A percentile compares a stretch with the other conserved stretches of the same genome.
These are phyloP conservation scores for Aspergillus eucalypticola DNA, from an alignment of 2,329 filamentous ascomycete genomes.

Conservation along the genomic window DNA sequence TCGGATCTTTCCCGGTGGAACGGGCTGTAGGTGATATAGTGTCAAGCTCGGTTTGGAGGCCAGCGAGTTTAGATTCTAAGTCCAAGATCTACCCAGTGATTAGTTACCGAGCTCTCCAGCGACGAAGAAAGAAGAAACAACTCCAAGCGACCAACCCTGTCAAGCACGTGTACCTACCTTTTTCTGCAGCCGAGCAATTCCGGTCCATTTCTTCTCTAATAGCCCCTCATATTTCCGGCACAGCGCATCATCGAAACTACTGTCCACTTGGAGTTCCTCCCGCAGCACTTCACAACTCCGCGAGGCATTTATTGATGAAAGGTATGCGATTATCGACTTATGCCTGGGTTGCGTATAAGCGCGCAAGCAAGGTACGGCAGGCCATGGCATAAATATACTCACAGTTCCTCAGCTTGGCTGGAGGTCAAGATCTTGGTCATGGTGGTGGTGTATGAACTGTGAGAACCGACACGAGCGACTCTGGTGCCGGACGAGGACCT, in stretches of 20 bases:
- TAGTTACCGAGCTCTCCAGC: background rate
- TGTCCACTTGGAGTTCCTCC: background rate
- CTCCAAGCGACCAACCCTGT: background rate
- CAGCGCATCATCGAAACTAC: slow-evolving; percentile 47
- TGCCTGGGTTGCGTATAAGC: background rate
- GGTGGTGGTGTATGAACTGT: background rate
- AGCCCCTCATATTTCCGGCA: slow-evolving; percentile 89
- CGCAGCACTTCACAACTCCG: background rate
- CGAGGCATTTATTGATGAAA: background rate
- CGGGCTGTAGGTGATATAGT: slow-evolving; percentile 12
- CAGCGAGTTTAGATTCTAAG: slow-evolving; percentile 72
- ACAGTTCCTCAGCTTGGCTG: slow-evolving; percentile 1
- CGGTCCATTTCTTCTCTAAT: slow-evolving; percentile 98
- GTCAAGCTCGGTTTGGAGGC: slow-evolving; percentile 46
- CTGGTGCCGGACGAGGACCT: background rate
- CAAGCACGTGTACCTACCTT: slow-evolving; percentile 62
- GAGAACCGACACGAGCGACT: background rate
- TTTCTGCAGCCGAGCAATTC: slow-evolving; percentile 89
- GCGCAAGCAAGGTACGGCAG: background rate
- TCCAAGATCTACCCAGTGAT: slow-evolving; percentile 74
- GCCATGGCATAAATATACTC: background rate
- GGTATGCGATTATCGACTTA: background rate
- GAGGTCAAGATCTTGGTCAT: slow-evolving; percentile 3
- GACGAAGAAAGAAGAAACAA: background rate
- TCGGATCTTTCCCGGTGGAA: slow-evolving; percentile 15